Conservation (phyloP, 768 basidiomycete genomes). For the Phylloporus scabripes region DNA sequence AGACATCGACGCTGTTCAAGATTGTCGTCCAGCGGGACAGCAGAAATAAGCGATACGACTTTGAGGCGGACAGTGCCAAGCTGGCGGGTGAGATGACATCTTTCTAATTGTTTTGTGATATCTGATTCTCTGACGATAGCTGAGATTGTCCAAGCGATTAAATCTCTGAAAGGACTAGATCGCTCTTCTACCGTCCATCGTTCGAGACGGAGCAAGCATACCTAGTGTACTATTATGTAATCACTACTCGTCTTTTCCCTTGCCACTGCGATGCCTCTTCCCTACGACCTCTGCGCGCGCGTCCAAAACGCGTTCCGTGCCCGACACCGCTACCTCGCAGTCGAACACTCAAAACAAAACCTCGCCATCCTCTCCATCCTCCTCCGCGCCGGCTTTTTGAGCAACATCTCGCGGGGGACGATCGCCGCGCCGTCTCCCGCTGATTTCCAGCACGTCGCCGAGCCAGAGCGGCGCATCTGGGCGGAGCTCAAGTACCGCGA, state of each 20-base stretch:
- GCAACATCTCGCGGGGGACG: slow-evolving; percentile 77
- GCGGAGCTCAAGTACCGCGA: slow-evolving; percentile 91
- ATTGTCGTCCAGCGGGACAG: slow-evolving; percentile 72
- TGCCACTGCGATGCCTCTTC: slow-evolving; percentile 43
- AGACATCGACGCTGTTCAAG: slow-evolving; percentile 81
- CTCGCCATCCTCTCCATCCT: slow-evolving; percentile 91
- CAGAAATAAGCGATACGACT: slow-evolving; percentile 89
- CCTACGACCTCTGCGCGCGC: slow-evolving; percentile 85
- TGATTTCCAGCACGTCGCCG: slow-evolving; percentile 52
- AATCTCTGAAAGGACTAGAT: slow-evolving; percentile 59
- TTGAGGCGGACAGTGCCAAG: slow-evolving; percentile 87
- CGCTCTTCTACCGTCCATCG: slow-evolving; percentile 58
- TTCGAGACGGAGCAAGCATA: slow-evolving; percentile 58
- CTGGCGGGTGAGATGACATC: slow-evolving; percentile 54
- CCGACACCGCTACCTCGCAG: slow-evolving; percentile 68
- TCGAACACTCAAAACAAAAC: slow-evolving; percentile 83
- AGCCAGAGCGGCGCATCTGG: slow-evolving; percentile 81
- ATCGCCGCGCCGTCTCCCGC: slow-evolving; percentile 55
- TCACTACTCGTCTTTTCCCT: neutral
- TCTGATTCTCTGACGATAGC: slow-evolving; percentile 32
- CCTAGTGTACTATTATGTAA: slow-evolving; percentile 14
- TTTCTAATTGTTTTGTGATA: neutral
- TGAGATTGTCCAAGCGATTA: slow-evolving; percentile 75
- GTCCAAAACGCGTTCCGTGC: slow-evolving; percentile 90
- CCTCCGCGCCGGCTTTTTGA: slow-evolving; percentile 84